A percentile compares a stretch with the other conserved stretches of the same genome.
These are phyloP conservation scores for Fusarium marasasianum DNA, from an alignment of 2,329 filamentous ascomycete species.

Conservation along the genomic window DNA sequence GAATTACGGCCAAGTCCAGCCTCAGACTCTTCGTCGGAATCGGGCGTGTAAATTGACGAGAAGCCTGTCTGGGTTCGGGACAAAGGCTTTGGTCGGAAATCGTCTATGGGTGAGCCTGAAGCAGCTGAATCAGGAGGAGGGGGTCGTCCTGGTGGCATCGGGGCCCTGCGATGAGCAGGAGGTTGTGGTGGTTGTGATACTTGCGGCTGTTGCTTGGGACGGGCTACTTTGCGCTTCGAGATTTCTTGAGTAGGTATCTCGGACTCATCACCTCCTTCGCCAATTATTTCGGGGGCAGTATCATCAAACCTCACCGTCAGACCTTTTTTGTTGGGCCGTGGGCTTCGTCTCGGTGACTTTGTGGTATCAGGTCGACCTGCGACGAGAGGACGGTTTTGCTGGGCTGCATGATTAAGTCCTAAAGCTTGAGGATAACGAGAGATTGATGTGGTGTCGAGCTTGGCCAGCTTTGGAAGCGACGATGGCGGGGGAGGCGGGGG, in stretches of 20 bases:
- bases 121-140: slow-evolving; percentile 18
- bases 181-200: slow-evolving; percentile 38
- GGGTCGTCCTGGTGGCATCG: slow-evolving; percentile 17
- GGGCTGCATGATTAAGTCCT: slow-evolving; percentile 54
- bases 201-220: slow-evolving; percentile 34
- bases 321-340: slow-evolving; percentile 68
- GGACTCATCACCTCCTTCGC: slow-evolving; percentile 89
- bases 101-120: slow-evolving; percentile 44
- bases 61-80: slow-evolving; percentile 40
- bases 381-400: slow-evolving; percentile 56
- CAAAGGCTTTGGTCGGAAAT: slow-evolving; percentile 64
- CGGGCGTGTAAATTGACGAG: slow-evolving; percentile 41
- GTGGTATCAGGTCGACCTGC: slow-evolving; percentile 53
- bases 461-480: slow-evolving; percentile 59
- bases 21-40: slow-evolving; percentile 32
- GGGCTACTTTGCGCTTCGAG: slow-evolving; percentile 62
- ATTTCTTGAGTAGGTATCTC: slow-evolving; percentile 78
- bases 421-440: slow-evolving; percentile 65
- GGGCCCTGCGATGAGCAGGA: slow-evolving; percentile 38
- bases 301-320: slow-evolving; percentile 79
- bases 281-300: slow-evolving; percentile 81
- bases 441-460: slow-evolving; percentile 65
- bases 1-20: slow-evolving; percentile 13
- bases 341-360: slow-evolving; percentile 56
- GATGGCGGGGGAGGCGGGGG: slow-evolving; percentile 55